Percentiles rank a stretch among this genome's conserved stretches.
These are phyloP conservation scores for Paracorniculantispora psalliotae DNA, from an alignment of 2,329 filamentous ascomycete species.

Conservation along the genomic window DNA sequence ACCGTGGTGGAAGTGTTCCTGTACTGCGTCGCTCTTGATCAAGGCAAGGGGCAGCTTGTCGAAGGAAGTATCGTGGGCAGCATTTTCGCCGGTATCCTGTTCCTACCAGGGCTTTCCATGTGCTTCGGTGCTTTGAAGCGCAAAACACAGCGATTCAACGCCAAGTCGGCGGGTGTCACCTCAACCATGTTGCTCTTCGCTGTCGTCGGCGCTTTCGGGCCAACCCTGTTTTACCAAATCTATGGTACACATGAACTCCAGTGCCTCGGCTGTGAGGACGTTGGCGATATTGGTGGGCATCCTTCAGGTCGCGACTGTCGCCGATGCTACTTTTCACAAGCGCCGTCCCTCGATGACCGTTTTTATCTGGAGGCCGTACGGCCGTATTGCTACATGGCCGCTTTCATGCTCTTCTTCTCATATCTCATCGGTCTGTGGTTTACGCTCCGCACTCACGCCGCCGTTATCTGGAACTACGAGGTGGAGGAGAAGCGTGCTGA, in stretches of 20 bases:
- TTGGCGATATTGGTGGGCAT: conserved; percentile 29
- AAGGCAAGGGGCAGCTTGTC: conserved; percentile 89
- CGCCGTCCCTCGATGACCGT: conserved; percentile 73
- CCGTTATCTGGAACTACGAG: conserved; percentile 93
- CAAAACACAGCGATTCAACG: conserved; percentile 98
- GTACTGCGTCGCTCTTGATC: conserved; percentile 87
- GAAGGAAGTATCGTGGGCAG: conserved; percentile 97
- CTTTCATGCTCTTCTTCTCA: conserved; percentile 79
- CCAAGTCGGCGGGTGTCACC: conserved; percentile 90
- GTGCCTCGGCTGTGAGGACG: conserved; percentile 62
- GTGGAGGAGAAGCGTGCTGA: conserved; percentile 69
- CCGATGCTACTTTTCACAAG: conserved; percentile 89
- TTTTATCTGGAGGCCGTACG: conserved; percentile 90
- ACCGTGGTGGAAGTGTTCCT: conserved; percentile 97
- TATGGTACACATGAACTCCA: conserved; percentile 96
- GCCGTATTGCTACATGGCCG: conserved; percentile 88
- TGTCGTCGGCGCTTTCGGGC: conserved; percentile 89
- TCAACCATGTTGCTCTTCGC: conserved; percentile 98
- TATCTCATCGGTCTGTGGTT: conserved; percentile 95
- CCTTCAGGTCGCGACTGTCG: conserved; percentile 68
- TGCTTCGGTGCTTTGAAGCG: conserved; percentile 97
- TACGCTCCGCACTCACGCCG: conserved; percentile 89
- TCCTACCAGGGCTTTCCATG: conserved; percentile 94
- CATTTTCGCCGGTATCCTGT: conserved; percentile 93
- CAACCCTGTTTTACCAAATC: conserved; percentile 96